Conservation (phyloP, 805 yeast species). For the Saccharomycopsis lassenensis region DNA sequence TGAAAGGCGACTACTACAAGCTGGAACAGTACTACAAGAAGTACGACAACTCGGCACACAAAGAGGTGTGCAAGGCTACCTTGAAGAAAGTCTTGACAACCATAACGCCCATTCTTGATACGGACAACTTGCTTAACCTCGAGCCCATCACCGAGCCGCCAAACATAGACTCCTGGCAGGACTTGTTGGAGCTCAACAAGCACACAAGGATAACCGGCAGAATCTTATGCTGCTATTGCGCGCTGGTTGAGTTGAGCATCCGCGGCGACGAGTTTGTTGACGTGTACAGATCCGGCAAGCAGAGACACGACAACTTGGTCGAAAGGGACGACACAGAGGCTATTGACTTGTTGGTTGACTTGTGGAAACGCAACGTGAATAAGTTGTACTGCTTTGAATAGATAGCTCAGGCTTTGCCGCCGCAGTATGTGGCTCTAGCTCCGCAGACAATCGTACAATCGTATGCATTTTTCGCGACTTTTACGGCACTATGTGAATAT, state of each 20-base stretch:
- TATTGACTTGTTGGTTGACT: slow-evolving; percentile 12
- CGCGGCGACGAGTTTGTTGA: slow-evolving; percentile 18
- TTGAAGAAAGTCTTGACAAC: slow-evolving; percentile 18
- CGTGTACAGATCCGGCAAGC: slow-evolving; percentile 14
- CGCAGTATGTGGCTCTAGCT: too few species aligned
- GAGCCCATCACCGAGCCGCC: slow-evolving; percentile 6
- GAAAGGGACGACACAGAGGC: slow-evolving; percentile 10
- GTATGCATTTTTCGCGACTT: too few species aligned
- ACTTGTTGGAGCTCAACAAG: slow-evolving; percentile 21
- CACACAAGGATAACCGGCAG: slow-evolving; percentile 26
- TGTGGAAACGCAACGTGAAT: slow-evolving; percentile 23
- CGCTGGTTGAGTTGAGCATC: slow-evolving; percentile 22
- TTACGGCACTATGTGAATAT: too few species aligned
- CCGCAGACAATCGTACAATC: too few species aligned
- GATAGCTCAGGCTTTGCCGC: slow-evolving; percentile 1
- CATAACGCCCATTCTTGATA: slow-evolving; percentile 21
- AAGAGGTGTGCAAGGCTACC: background rate
- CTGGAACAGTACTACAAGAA: slow-evolving; percentile 11
- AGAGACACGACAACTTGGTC: background rate
- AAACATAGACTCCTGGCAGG: slow-evolving; percentile 18
- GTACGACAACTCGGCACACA: background rate
- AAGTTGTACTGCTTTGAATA: slow-evolving; percentile 28
- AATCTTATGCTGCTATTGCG: slow-evolving; percentile 27
- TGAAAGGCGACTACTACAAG: slow-evolving; percentile 20
- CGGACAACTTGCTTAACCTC: slow-evolving; percentile 8